phyloP scores from a whole-genome alignment of 805 yeast genomes.

The Kodamaea lidongshanica region DNA sequence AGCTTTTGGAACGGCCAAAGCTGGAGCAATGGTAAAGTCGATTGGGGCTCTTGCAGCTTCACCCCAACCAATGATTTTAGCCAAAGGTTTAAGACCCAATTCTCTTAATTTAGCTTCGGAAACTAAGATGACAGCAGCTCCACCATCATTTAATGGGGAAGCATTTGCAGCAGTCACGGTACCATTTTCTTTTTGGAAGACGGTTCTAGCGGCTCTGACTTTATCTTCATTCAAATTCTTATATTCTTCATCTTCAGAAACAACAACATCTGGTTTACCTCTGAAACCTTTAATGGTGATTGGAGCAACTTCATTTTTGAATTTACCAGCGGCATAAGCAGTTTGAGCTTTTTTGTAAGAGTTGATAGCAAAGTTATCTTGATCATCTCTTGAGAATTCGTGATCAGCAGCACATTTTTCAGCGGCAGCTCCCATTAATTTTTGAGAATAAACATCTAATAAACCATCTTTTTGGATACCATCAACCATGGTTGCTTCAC shows the following conservation, averaged over 20 bases:
- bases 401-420: conserved; percentile 92
- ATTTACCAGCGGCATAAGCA: conserved; percentile 79
- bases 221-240: conserved; percentile 70
- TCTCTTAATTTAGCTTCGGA: conserved; percentile 81
- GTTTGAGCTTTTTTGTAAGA: conserved; percentile 82
- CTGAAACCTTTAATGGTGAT: conserved; percentile 83
- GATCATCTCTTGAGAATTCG: conserved; percentile 70
- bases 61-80: conserved; percentile 90
- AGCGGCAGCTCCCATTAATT: conserved; percentile 95
- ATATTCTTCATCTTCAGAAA: conserved; percentile 79
- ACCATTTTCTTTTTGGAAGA: conserved; percentile 89
- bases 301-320: conserved; percentile 76
- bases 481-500: conserved; percentile 73
- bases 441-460: conserved; percentile 80
- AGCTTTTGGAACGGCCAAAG: conserved; percentile 94
- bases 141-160: conserved; percentile 95
- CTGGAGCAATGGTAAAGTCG: conserved; percentile 94
- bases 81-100: conserved; percentile 82
- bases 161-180: conserved; percentile 97
- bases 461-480: conserved; percentile 92
- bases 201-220: conserved; percentile 82
- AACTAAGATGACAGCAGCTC: conserved; percentile 87
- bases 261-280: conserved; percentile 73
- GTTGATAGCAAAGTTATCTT: conserved; percentile 79
- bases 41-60: conserved; percentile 95